Evolutionary conservation across 352 stramenopile species (phyloP).

Genomic region (Phytophthora citrophthora): DNA sequence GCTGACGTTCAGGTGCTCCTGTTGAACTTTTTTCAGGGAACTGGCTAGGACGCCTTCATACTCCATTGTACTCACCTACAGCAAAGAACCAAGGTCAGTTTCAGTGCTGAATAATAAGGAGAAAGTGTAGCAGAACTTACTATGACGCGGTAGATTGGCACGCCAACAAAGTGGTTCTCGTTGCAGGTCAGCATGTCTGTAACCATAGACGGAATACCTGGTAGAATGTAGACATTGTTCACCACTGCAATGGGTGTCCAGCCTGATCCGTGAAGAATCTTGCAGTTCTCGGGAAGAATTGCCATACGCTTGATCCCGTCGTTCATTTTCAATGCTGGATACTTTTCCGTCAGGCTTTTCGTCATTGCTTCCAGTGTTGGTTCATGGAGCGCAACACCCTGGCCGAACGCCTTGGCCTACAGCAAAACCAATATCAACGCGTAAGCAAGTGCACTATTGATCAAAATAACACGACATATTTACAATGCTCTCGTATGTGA

Average conservation of each 20-base stretch:
- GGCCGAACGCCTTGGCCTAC: constrained; percentile 71
- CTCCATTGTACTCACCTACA: constrained; percentile 64
- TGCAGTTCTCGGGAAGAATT: constrained; percentile 57
- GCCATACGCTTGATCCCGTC: constrained; percentile 78
- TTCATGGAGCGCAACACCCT: constrained; percentile 66
- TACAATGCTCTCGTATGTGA: constrained; percentile 77
- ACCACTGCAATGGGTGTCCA: constrained; percentile 78
- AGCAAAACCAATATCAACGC: neutral
- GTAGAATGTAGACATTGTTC: constrained; percentile 83
- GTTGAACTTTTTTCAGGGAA: constrained; percentile 59
- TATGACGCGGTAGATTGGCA: constrained; percentile 56
- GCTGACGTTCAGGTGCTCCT: constrained; percentile 58
- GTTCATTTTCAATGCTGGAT: constrained; percentile 51
- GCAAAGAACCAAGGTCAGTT: neutral
- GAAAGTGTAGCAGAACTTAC: neutral
- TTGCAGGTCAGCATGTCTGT: constrained; percentile 80
- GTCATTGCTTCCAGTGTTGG: constrained; percentile 61
- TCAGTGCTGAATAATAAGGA: neutral
- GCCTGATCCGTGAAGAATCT: constrained; percentile 45
- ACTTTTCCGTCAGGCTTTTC: constrained; percentile 54
- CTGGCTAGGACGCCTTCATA: constrained; percentile 68
- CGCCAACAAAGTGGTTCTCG: constrained; percentile 74
- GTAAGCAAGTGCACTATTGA: neutral
- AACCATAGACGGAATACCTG: constrained; percentile 77
- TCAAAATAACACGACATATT: constrained; percentile 9